Percentiles rank a stretch among this genome's conserved stretches.
These are phyloP conservation scores for Kodamaea lidongshanica DNA, from an alignment of 805 yeast species.

Conservation along the genomic window DNA sequence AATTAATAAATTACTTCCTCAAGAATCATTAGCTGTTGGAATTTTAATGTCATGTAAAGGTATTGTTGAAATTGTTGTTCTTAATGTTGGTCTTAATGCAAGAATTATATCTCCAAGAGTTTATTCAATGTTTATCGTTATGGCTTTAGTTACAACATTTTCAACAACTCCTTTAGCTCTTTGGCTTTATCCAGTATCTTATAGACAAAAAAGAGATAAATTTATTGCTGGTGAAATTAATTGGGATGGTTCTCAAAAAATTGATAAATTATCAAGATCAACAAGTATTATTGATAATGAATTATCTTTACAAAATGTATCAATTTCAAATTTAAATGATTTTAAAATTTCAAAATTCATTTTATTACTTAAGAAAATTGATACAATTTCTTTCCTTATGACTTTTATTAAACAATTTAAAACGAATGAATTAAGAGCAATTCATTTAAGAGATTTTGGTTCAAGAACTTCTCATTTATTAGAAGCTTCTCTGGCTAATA, in stretches of 20 bases:
- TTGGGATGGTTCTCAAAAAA: constrained; percentile 21
- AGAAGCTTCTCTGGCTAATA: constrained; percentile 48
- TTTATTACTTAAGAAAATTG: constrained; percentile 25
- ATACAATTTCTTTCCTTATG: constrained; percentile 30
- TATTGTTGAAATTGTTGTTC: constrained; percentile 76
- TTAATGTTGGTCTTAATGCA: constrained; percentile 67
- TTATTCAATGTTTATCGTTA: constrained; percentile 74
- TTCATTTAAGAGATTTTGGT: constrained; percentile 53
- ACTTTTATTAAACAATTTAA: constrained; percentile 25
- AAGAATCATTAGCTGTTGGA: constrained; percentile 74
- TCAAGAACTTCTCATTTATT: constrained; percentile 65
- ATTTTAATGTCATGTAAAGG: constrained; percentile 85
- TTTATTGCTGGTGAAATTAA: constrained; percentile 20
- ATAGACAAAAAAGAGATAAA: constrained; percentile 46
- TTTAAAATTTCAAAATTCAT: constrained; percentile 21
- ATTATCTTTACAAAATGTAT: constrained; percentile 6
- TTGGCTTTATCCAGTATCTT: constrained; percentile 53
- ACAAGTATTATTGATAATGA: constrained; percentile 6
- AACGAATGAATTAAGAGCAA: constrained; percentile 37
- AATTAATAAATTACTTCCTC: constrained; percentile 56
- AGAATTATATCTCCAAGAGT: constrained; percentile 58
- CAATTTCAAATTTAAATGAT: constrained; percentile 14
- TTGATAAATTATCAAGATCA: constrained; percentile 4
- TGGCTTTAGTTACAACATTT: constrained; percentile 76
- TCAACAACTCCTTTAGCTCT: constrained; percentile 72